phyloP scores from a whole-genome alignment of 345 rosid species.

The Eucalyptus sp. region DNA sequence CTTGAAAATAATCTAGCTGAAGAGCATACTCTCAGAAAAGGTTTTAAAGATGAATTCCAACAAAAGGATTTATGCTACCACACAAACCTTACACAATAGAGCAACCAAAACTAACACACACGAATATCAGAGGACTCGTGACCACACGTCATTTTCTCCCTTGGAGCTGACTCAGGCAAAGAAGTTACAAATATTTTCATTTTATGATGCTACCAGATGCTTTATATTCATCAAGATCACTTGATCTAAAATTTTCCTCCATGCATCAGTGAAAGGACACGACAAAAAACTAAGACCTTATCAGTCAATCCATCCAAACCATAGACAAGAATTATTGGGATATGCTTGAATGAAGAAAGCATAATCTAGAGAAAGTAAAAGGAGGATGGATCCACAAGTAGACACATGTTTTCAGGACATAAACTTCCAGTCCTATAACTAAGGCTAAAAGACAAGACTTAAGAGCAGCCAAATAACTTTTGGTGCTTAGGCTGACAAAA shows the following conservation, averaged over 20 bases:
- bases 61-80: background rate
- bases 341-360: background rate
- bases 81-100: background rate
- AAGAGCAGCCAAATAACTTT: background rate
- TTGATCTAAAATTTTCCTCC: background rate
- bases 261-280: background rate
- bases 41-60: background rate
- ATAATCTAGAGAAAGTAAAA: background rate
- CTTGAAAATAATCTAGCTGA: background rate
- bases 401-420: background rate
- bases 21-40: background rate
- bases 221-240: background rate
- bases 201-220: background rate
- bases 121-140: background rate
- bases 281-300: background rate
- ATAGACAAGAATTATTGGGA: background rate
- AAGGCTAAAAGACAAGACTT: background rate
- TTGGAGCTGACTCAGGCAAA: background rate
- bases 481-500: background rate
- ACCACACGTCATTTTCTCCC: background rate
- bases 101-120: background rate
- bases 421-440: background rate
- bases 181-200: background rate
- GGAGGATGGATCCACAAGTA: background rate
- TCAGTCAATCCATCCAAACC: background rate